A percentile compares a stretch with the other conserved stretches of the same genome.
phyloP scores from a whole-genome alignment of 2,329 filamentous ascomycete genomes.

The Stagonosporopsis cucurbitacearum region DNA sequence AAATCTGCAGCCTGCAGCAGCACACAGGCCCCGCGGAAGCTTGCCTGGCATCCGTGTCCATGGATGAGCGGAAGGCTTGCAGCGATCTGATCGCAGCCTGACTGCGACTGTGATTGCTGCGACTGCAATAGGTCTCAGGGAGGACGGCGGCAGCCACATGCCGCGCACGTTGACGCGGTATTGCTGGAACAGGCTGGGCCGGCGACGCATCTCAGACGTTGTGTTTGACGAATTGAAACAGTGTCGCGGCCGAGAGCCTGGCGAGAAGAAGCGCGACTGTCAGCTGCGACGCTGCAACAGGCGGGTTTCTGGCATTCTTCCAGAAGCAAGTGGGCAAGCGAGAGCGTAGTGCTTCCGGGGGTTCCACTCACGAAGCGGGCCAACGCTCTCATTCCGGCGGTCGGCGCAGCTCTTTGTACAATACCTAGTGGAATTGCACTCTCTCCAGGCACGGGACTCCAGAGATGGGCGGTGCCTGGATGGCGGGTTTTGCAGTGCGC shows the following conservation, averaged over 20 bases:
- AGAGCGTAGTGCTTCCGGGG: slow-evolving; percentile 26
- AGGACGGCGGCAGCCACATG: slow-evolving; percentile 14
- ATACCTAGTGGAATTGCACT: slow-evolving; percentile 10
- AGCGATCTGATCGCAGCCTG: slow-evolving; percentile 31
- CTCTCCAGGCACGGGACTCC: background rate
- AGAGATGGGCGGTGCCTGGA: slow-evolving; percentile 7
- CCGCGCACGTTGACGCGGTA: background rate
- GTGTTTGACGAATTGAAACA: slow-evolving; percentile 27
- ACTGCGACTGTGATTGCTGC: no score
- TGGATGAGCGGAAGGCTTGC: slow-evolving; percentile 42
- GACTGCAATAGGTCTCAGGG: slow-evolving; percentile 35
- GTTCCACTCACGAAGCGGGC: slow-evolving; percentile 30
- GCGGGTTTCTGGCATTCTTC: slow-evolving; percentile 27
- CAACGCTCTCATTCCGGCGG: slow-evolving; percentile 32
- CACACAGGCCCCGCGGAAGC: slow-evolving; percentile 29
- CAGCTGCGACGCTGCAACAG: slow-evolving; percentile 19
- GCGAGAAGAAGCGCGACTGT: slow-evolving; percentile 17
- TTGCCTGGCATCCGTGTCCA: slow-evolving; percentile 37
- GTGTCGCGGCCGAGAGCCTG: slow-evolving; percentile 15
- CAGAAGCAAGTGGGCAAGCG: slow-evolving; percentile 33
- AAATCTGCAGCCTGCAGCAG: slow-evolving; percentile 23
- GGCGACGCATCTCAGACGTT: slow-evolving; percentile 28
- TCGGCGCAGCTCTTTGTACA: slow-evolving; percentile 12
- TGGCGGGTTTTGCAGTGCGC: slow-evolving; percentile 3
- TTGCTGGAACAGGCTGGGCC: slow-evolving; percentile 9